Conservation (phyloP, 2,329 filamentous ascomycete species). For the Didymella sp. region DNA sequence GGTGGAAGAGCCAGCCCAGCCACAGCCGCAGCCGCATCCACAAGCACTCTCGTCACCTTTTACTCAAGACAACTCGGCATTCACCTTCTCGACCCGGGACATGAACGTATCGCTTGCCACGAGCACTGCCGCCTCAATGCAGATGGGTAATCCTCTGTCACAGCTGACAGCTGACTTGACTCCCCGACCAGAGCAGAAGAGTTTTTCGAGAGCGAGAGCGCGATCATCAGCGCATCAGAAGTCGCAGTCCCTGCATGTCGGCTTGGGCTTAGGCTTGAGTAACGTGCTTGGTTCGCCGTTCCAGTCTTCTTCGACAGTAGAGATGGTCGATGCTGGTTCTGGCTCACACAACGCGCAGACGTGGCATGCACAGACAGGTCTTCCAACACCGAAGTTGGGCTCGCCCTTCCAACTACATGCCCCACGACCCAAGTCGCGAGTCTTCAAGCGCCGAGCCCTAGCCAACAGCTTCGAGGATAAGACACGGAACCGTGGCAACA, state of each 20-base stretch:
- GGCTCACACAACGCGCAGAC: slow-evolving; percentile 42
- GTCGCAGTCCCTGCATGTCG: slow-evolving; percentile 58
- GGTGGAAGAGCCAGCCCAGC: slow-evolving; percentile 11
- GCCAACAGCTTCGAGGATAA: slow-evolving; percentile 61
- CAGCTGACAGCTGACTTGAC: slow-evolving; percentile 51
- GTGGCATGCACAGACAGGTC: slow-evolving; percentile 40
- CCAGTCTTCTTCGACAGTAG: slow-evolving; percentile 36
- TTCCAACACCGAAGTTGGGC: slow-evolving; percentile 46
- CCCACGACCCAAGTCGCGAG: slow-evolving; percentile 58
- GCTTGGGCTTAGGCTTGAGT: slow-evolving; percentile 53
- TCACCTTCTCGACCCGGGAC: slow-evolving; percentile 56
- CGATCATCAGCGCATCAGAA: slow-evolving; percentile 60
- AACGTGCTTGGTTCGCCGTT: slow-evolving; percentile 56
- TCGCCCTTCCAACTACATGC: slow-evolving; percentile 64
- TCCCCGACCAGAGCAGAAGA: slow-evolving; percentile 46
- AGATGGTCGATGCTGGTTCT: slow-evolving; percentile 25
- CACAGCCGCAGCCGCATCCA: slow-evolving; percentile 42
- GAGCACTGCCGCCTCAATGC: slow-evolving; percentile 61
- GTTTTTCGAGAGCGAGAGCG: slow-evolving; percentile 53
- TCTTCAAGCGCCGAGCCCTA: slow-evolving; percentile 65
- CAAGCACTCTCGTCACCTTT: slow-evolving; percentile 53
- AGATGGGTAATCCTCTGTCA: slow-evolving; percentile 56
- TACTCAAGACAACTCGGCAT: slow-evolving; percentile 25
- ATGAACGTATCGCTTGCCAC: slow-evolving; percentile 60
- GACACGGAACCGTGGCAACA: slow-evolving; percentile 47